Evolutionary conservation across 2,329 filamentous ascomycete species (phyloP), one percentile per base, ranked within the genome.

Genomic region (Magnaporthiopsis rhizophila): DNA sequence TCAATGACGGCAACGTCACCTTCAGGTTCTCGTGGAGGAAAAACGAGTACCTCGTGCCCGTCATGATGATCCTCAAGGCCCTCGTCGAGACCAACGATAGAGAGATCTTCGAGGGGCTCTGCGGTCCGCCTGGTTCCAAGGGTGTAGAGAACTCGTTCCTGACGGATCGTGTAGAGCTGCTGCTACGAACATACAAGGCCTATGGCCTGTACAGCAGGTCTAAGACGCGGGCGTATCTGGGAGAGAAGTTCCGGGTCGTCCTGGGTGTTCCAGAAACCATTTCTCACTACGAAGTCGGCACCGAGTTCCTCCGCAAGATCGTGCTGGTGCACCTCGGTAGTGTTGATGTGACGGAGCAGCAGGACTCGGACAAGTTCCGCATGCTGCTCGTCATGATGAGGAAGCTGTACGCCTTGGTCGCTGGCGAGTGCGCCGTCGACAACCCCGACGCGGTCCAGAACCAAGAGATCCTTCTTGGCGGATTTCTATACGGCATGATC

Each of bases 21-120:
- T 97, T 99, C 78, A 86, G 95, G 65, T 99, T 99, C 77, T 97
- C 94, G 8, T 99, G 94, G 94, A 85, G 93, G 69, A 99, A 99
- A 78, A 92, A 92, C 70, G 95, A 99, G 76, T 99, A 92, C 72
- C 85, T 99, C n/a, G 85, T 99, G 2, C 95, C 95, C 0, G 90
- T 92, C 66, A 88, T 97, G 84, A 98, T 99, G 94, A 87, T 99
- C 45, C 79, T 99, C 68, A 99, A 98, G 79, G 94, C 95, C 1
- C 80, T 99, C 13, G 85, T 95, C 2, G 94, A 99, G 75, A 99
- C 95, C 21, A 99, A 97, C 74, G 95, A 99, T 73, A 87, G 92
- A 65, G 93, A 97, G 73, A 95, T 99, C 59, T 98, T 96, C 66
- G 93, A 98, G 76, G 90, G 90, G n/a, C 79, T 99, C 62, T 89